Evolutionary conservation across 2,329 filamentous ascomycete species (phyloP).

Genomic region (Clarireedia monteithiana): DNA sequence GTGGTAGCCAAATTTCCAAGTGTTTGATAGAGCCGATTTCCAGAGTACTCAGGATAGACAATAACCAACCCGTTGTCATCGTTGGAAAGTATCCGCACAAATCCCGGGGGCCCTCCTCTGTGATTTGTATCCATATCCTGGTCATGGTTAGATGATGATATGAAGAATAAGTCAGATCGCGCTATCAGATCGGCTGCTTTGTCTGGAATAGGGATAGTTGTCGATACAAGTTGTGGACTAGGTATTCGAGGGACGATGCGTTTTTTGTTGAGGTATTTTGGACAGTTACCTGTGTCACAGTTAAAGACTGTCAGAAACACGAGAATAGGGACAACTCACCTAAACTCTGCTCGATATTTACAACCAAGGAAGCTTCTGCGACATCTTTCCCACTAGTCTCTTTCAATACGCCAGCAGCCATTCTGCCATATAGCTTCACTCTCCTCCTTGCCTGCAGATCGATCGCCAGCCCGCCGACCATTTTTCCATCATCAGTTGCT

Average conservation of each 20-base stretch:
- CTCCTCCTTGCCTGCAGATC: constrained; percentile 60
- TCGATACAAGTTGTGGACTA: constrained; percentile 42
- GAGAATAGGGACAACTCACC: constrained; percentile 28
- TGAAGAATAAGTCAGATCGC: constrained; percentile 68
- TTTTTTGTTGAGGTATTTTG: constrained; percentile 79
- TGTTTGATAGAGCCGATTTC: constrained; percentile 77
- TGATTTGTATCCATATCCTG: constrained; percentile 77
- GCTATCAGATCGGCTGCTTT: constrained; percentile 42
- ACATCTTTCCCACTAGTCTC: constrained; percentile 18
- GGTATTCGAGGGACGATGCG: constrained; percentile 48
- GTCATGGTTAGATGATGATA: constrained; percentile 56
- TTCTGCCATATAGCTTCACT: constrained; percentile 63
- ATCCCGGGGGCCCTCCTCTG: constrained; percentile 66
- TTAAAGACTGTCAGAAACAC: constrained; percentile 1
- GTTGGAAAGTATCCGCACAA: constrained; percentile 61
- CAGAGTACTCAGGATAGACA: constrained; percentile 74
- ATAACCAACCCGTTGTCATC: constrained; percentile 38
- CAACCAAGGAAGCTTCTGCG: constrained; percentile 43
- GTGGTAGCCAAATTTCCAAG: constrained; percentile 67
- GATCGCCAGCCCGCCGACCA: constrained; percentile 55
- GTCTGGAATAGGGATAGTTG: constrained; percentile 31
- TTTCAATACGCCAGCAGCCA: constrained; percentile 56
- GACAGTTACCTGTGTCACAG: constrained; percentile 57
- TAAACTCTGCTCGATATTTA: constrained; percentile 62
- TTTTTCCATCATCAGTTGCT: constrained; percentile 32